Conservation (phyloP, 495 filamentous ascomycete genomes). For the Aspergillus carlsbadensis region DNA sequence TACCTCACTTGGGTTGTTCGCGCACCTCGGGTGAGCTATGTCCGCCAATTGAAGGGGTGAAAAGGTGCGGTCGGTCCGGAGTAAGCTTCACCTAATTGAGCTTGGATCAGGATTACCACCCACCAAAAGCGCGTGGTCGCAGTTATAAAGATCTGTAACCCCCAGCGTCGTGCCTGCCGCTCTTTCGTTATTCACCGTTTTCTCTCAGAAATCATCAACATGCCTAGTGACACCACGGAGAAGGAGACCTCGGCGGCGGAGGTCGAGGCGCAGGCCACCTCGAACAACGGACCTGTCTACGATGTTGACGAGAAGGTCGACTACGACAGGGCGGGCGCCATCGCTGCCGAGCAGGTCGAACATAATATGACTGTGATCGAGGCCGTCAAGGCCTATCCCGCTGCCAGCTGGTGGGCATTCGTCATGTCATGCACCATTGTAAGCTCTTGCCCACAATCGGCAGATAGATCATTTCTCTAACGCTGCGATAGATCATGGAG, state of each 20-base stretch:
- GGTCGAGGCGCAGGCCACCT: slow-evolving; percentile 38
- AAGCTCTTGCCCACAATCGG: slow-evolving; percentile 19
- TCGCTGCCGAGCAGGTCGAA: slow-evolving; percentile 32
- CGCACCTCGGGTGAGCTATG: no score
- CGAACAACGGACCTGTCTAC: slow-evolving; percentile 34
- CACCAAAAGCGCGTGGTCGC: slow-evolving; percentile 22
- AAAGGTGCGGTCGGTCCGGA: slow-evolving; percentile 29
- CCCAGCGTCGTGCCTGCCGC: slow-evolving; percentile 27
- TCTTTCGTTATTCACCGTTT: slow-evolving; percentile 25
- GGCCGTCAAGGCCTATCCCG: slow-evolving; percentile 43
- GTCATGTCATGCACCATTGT: slow-evolving; percentile 45
- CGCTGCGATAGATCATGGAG: slow-evolving; percentile 40
- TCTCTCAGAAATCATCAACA: slow-evolving; percentile 36
- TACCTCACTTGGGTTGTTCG: no score
- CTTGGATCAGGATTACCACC: slow-evolving; percentile 8
- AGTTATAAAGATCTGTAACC: slow-evolving; percentile 34
- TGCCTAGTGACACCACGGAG: slow-evolving; percentile 39
- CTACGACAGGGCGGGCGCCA: slow-evolving; percentile 43
- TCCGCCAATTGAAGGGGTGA: no score
- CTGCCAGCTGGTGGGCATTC: slow-evolving; percentile 48
- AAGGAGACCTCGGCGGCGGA: slow-evolving; percentile 31
- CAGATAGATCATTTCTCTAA: slow-evolving; percentile 23
- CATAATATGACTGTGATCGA: slow-evolving; percentile 30
- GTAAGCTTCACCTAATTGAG: slow-evolving; percentile 32
- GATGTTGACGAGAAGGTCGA: slow-evolving; percentile 45